phyloP scores from a whole-genome alignment of 257 asterid genomes.

The Haberlea rhodopensis region DNA sequence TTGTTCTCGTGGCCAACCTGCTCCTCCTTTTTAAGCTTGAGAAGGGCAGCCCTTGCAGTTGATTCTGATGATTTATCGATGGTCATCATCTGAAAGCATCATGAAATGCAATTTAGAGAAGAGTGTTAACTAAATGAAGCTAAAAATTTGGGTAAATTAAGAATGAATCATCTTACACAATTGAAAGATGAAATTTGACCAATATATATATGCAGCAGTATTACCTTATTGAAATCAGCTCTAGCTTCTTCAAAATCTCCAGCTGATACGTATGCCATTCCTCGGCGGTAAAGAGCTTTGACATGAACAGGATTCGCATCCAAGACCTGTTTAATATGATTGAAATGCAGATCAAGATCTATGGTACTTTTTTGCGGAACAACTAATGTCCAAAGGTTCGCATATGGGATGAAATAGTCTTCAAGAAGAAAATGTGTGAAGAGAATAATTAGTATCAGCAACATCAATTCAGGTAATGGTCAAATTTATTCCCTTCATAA shows the following conservation, averaged over 20 bases:
- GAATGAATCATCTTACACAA: background rate
- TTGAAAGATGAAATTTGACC: background rate
- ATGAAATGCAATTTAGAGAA: conserved; percentile 16
- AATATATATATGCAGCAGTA: background rate
- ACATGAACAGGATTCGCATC: conserved; percentile 86
- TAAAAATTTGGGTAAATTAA: background rate
- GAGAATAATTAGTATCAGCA: background rate
- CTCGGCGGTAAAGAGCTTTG: conserved; percentile 93
- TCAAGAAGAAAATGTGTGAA: background rate
- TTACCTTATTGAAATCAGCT: conserved; percentile 82
- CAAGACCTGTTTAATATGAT: conserved; percentile 54
- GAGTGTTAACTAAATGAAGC: conserved; percentile 1
- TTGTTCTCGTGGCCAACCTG: conserved; percentile 51
- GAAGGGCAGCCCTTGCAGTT: conserved; percentile 78
- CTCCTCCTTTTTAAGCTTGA: conserved; percentile 81
- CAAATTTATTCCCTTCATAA: background rate
- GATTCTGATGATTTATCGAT: conserved; percentile 78
- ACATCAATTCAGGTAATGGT: background rate
- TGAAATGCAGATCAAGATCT: conserved; percentile 12
- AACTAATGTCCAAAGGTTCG: background rate
- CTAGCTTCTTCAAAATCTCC: conserved; percentile 94
- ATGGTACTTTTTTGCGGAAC: background rate
- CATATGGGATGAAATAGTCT: background rate
- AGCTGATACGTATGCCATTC: conserved; percentile 85
- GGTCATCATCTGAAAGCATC: conserved; percentile 60